Percentiles rank a stretch among this genome's conserved stretches.
Evolutionary conservation across 1,284 basidiomycete genomes (phyloP).

Genomic region (Ceratobasidium sp.): DNA sequence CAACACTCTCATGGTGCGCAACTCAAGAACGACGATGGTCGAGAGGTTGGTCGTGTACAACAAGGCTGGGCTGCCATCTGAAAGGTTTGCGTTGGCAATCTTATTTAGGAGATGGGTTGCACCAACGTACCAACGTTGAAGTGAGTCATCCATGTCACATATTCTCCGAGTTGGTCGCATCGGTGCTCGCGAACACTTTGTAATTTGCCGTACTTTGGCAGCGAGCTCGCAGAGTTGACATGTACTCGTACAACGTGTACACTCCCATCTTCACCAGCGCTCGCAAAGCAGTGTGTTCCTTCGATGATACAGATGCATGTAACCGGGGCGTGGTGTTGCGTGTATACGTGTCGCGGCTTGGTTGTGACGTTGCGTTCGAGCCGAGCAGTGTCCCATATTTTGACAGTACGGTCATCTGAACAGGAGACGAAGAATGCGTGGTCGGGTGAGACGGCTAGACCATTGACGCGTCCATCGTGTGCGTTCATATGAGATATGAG

Average conservation of each 20-base stretch:
- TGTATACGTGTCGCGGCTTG: slow-evolving; percentile 79
- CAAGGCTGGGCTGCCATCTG: slow-evolving; percentile 53
- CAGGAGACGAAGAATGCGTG: slow-evolving; percentile 93
- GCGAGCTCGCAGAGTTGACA: slow-evolving; percentile 64
- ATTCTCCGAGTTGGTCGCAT: slow-evolving; percentile 74
- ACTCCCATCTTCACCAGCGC: slow-evolving; percentile 86
- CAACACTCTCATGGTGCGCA: slow-evolving; percentile 59
- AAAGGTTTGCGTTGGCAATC: not conserved
- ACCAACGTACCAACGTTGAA: slow-evolving; percentile 71
- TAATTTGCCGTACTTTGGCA: slow-evolving; percentile 83
- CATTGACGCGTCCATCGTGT: slow-evolving; percentile 82
- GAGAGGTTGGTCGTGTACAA: slow-evolving; percentile 57
- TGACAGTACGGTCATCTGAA: slow-evolving; percentile 86
- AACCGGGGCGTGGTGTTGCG: slow-evolving; percentile 81
- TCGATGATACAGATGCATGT: slow-evolving; percentile 86
- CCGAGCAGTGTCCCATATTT: slow-evolving; percentile 84
- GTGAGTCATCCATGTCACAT: slow-evolving; percentile 80
- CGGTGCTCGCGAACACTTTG: slow-evolving; percentile 81
- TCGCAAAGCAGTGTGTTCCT: slow-evolving; percentile 87
- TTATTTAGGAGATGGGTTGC: not conserved
- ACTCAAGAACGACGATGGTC: slow-evolving; percentile 56
- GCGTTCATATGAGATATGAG: slow-evolving; percentile 88
- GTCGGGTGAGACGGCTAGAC: slow-evolving; percentile 90
- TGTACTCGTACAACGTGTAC: slow-evolving; percentile 86
- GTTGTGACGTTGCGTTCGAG: slow-evolving; percentile 83